Conservation (phyloP, 2,329 filamentous ascomycete genomes). For the Phoma sp. region DNA sequence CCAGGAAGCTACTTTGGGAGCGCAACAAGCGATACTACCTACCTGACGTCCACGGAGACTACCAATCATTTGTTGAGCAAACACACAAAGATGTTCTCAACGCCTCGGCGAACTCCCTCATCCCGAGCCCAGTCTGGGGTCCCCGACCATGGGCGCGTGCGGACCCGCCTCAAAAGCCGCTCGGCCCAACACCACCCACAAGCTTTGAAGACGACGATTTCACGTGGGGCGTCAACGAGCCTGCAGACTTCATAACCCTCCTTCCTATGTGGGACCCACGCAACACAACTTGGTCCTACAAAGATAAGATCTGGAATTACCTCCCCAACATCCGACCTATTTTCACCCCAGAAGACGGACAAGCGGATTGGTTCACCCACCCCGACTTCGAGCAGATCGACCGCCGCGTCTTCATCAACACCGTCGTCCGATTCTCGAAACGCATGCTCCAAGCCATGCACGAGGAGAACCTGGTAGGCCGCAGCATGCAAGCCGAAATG, state of each 20-base stretch:
- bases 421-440: constrained; percentile 81
- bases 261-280: constrained; percentile 92
- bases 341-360: constrained; percentile 81
- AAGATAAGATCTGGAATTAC: constrained; percentile 59
- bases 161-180: constrained; percentile 71
- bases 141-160: constrained; percentile 68
- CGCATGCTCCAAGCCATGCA: constrained; percentile 87
- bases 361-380: constrained; percentile 61
- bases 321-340: constrained; percentile 69
- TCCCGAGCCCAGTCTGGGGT: constrained; percentile 77
- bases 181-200: constrained; percentile 76
- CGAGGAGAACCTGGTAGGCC: constrained; percentile 83
- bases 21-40: constrained; percentile 64
- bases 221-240: constrained; percentile 85
- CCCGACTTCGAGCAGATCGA: constrained; percentile 58
- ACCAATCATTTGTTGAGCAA: constrained; percentile 52
- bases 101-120: constrained; percentile 46
- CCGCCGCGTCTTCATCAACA: constrained; percentile 87
- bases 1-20: constrained; percentile 66
- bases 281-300: constrained; percentile 76
- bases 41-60: constrained; percentile 59
- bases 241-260: constrained; percentile 89
- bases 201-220: constrained; percentile 80
- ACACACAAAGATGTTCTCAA: constrained; percentile 52
- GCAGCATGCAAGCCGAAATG: constrained; percentile 96